Conservation (phyloP, 2,329 filamentous ascomycete species). For the Xylaria sp. region DNA sequence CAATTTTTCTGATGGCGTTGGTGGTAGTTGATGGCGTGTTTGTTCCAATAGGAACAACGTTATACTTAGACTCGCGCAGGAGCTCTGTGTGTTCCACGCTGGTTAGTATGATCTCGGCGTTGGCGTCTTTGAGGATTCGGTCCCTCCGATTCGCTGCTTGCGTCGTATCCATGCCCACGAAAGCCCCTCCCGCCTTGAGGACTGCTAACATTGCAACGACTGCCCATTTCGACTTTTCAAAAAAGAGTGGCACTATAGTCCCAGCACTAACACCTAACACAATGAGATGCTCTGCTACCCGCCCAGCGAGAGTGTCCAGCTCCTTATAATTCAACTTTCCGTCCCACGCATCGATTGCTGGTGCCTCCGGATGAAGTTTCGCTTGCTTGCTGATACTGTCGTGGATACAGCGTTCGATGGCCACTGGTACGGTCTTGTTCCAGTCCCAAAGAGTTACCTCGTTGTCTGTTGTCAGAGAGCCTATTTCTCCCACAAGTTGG, state of each 20-base stretch:
- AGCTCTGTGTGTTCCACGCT: too few species aligned
- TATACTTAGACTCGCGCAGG: too few species aligned
- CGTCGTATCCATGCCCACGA: background rate
- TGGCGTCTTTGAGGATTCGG: background rate
- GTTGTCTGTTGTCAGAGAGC: too few species aligned
- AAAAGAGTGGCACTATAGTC: background rate
- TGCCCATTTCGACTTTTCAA: background rate
- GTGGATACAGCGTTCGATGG: background rate
- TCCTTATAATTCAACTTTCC: background rate
- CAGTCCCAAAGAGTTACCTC: constrained; percentile 1
- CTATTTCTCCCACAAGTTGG: too few species aligned
- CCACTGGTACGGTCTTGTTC: background rate
- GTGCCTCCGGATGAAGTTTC: background rate
- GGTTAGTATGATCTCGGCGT: background rate
- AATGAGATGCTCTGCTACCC: background rate
- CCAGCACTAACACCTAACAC: background rate
- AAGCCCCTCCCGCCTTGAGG: background rate
- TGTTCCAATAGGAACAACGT: too few species aligned
- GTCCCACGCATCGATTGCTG: background rate
- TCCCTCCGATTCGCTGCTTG: background rate
- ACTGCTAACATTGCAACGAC: background rate
- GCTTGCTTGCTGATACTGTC: background rate
- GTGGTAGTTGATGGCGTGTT: too few species aligned
- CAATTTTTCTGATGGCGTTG: too few species aligned
- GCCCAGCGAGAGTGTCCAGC: background rate